Evolutionary conservation across 2,329 filamentous ascomycete genomes (phyloP).

Genomic region (Aphanoascus verrucosus): DNA sequence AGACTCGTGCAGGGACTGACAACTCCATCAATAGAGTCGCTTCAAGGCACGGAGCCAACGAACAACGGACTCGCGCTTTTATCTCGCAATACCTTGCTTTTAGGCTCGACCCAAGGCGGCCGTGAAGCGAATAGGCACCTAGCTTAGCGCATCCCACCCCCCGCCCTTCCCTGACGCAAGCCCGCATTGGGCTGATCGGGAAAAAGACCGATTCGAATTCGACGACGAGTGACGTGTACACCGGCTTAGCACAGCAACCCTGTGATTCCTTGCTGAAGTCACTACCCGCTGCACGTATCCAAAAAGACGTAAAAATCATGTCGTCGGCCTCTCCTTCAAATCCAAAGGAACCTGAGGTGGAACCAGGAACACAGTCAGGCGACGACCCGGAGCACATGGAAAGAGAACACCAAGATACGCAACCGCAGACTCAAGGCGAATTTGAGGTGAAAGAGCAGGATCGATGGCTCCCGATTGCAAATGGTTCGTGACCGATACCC

Average conservation of each 20-base stretch:
- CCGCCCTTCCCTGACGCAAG: slow-evolving; percentile 6
- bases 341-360: slow-evolving; percentile 76
- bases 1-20: slow-evolving; percentile 10
- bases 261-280: slow-evolving; percentile 27
- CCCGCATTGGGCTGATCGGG: slow-evolving; percentile 15
- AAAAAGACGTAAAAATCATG: slow-evolving; percentile 60
- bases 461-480: slow-evolving; percentile 98
- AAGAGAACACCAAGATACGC: slow-evolving; percentile 53
- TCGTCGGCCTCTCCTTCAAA: slow-evolving; percentile 74
- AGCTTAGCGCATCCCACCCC: not conserved
- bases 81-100: slow-evolving; percentile 7
- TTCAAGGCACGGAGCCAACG: slow-evolving; percentile 9
- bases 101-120: slow-evolving; percentile 13
- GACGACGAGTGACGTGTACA: slow-evolving; percentile 35
- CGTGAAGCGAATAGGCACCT: slow-evolving; percentile 14
- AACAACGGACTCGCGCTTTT: slow-evolving; percentile 1
- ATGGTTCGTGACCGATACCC: slow-evolving; percentile 66
- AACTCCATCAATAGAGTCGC: not conserved
- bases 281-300: slow-evolving; percentile 22
- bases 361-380: slow-evolving; percentile 86
- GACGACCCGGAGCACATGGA: slow-evolving; percentile 88
- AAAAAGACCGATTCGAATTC: slow-evolving; percentile 11
- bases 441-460: slow-evolving; percentile 99
- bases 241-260: slow-evolving; percentile 30
- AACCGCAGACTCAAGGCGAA: slow-evolving; percentile 68